Conservation (phyloP, 441 rosid species). For the Pelargonium australe region DNA sequence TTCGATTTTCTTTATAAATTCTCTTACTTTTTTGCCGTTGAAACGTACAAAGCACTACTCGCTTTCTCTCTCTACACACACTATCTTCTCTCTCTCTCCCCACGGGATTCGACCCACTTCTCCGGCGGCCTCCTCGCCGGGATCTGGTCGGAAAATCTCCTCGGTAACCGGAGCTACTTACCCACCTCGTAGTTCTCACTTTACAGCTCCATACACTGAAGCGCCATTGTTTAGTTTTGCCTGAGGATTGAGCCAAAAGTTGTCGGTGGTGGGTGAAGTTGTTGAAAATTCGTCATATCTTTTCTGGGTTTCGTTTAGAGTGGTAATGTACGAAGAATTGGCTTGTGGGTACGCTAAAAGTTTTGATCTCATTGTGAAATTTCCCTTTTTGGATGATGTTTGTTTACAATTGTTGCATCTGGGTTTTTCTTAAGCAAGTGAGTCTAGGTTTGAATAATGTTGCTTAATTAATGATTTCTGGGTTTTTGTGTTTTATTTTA, state of each 20-base stretch:
- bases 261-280: constrained; percentile 3
- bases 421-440: constrained; percentile 11
- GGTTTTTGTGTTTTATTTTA: neutral
- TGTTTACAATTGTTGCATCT: neutral
- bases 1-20: neutral
- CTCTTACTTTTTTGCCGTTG: neutral
- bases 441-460: neutral
- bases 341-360: constrained; percentile 4
- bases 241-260: neutral
- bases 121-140: neutral
- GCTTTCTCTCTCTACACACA: neutral
- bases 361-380: neutral
- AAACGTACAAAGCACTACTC: neutral
- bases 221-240: neutral
- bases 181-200: neutral
- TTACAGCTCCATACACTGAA: neutral
- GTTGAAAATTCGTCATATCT: constrained; percentile 9
- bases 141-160: neutral
- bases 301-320: constrained; percentile 22
- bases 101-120: neutral
- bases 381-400: neutral
- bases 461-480: neutral
- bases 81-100: neutral
- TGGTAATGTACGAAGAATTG: constrained; percentile 17
- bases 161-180: neutral